Evolutionary conservation across 208 protist species (phyloP), one percentile per base, ranked within the genome.

Genomic region (Chromosphaera perkinsii): DNA sequence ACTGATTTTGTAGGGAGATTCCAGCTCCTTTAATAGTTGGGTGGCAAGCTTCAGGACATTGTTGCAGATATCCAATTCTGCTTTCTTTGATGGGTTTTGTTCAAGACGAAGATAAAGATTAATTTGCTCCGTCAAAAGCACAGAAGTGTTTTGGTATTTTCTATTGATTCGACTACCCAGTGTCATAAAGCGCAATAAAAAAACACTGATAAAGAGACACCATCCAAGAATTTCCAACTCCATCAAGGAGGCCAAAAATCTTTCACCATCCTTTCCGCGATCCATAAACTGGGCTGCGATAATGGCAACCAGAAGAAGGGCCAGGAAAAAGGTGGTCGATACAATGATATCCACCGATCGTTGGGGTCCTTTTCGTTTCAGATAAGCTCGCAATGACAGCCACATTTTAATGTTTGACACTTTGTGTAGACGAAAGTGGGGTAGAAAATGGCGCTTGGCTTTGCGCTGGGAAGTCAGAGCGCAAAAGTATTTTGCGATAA

Each of bases 341-440:
- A 76, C 65, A 20, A 76, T 48, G 0, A 32, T 74, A 40, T 76
- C 72, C 10, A 70, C 65, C 10, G 62, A 31, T 5, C 66, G 22
- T 27, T 76, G 64, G 2, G 55, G 64, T 0, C 64, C 64, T n/a
- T 73, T 60, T 9, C 52, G 33, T 45, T 71, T 71, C n/a, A 71
- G 36, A 39, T 51, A 71, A 5, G 64, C 58, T 10, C 72, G 64
- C 24, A 76, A 56, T 20, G 66, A 37, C 4, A 76, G 72, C 72
- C 72, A 76, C 72, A 70, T 70, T 54, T 72, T 76, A 29, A 76
- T 70, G 64, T 76, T 60, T 40, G 10, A 20, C 42, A 76, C 72
- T 22, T 76, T 76, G 36, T 74, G 51, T 45, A 76, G 31, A 10
- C 72, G 59, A 35, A 76, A 76, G 49, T 76, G 65, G 2, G 72